phyloP scores from a whole-genome alignment of 2,329 filamentous ascomycete species.

The Neonectria punicea region DNA sequence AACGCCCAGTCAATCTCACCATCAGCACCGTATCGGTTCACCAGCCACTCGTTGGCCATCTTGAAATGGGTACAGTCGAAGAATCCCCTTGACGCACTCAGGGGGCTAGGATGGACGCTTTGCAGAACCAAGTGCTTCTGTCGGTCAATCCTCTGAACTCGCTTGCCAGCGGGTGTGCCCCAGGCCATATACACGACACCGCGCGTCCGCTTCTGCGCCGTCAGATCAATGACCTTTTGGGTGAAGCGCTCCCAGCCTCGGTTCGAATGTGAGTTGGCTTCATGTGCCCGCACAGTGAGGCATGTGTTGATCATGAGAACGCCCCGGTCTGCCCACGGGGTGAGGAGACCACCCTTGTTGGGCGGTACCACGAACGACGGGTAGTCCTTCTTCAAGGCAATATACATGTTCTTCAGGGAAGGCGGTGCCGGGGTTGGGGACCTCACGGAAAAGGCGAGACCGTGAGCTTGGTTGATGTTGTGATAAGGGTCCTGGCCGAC shows the following conservation, averaged over 20 bases:
- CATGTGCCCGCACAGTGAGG: slow-evolving; percentile 89
- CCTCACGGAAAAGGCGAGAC: slow-evolving; percentile 93
- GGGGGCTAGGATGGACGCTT: slow-evolving; percentile 91
- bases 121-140: slow-evolving; percentile 84
- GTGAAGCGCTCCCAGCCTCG: slow-evolving; percentile 95
- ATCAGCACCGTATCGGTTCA: slow-evolving; percentile 79
- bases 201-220: slow-evolving; percentile 77
- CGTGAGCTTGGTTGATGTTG: slow-evolving; percentile 94
- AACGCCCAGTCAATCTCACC: slow-evolving; percentile 88
- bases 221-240: slow-evolving; percentile 88
- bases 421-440: slow-evolving; percentile 89
- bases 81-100: slow-evolving; percentile 85
- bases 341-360: slow-evolving; percentile 83
- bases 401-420: slow-evolving; percentile 94
- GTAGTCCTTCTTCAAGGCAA: slow-evolving; percentile 86
- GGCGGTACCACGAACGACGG: slow-evolving; percentile 80
- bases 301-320: slow-evolving; percentile 96
- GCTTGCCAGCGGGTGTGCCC: slow-evolving; percentile 85
- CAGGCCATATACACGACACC: slow-evolving; percentile 97
- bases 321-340: slow-evolving; percentile 92
- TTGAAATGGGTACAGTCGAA: slow-evolving; percentile 86
- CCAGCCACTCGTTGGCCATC: slow-evolving; percentile 86
- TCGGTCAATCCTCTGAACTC: slow-evolving; percentile 78
- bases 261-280: slow-evolving; percentile 86
- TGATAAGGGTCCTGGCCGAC: slow-evolving; percentile 98